phyloP scores from a whole-genome alignment of 352 stramenopile genomes.

The Phytophthora gonapodyides region DNA sequence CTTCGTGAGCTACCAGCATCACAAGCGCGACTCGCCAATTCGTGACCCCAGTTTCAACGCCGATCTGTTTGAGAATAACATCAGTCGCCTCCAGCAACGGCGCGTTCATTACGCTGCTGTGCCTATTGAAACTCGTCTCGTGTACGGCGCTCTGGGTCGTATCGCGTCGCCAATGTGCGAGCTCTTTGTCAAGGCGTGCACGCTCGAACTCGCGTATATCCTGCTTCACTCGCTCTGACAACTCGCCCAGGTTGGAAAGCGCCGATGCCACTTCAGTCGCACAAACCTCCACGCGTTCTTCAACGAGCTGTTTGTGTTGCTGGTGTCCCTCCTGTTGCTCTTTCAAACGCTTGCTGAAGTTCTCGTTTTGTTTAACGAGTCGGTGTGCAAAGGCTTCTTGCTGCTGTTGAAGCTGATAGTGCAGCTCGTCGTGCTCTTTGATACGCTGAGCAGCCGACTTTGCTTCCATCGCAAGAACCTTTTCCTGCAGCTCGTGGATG shows the following conservation, averaged over 20 bases:
- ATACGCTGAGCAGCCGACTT: slow-evolving; percentile 10
- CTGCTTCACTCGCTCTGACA: slow-evolving; percentile 23
- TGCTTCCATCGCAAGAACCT: slow-evolving; percentile 16
- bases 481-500: slow-evolving; percentile 23
- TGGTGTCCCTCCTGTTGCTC: slow-evolving; percentile 13
- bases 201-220: slow-evolving; percentile 22
- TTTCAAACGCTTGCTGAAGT: slow-evolving; percentile 13
- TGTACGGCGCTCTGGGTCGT: not conserved
- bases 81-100: slow-evolving; percentile 13
- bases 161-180: slow-evolving; percentile 11
- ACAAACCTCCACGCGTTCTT: slow-evolving; percentile 15
- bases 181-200: slow-evolving; percentile 22
- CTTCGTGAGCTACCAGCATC: slow-evolving; percentile 19
- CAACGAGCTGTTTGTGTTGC: slow-evolving; percentile 17
- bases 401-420: slow-evolving; percentile 20
- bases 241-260: slow-evolving; percentile 15
- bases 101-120: slow-evolving; percentile 3
- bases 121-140: not conserved
- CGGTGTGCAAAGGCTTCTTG: slow-evolving; percentile 18
- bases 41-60: slow-evolving; percentile 12
- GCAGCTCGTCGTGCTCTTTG: slow-evolving; percentile 16
- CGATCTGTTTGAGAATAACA: slow-evolving; percentile 21
- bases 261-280: slow-evolving; percentile 16
- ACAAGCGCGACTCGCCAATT: slow-evolving; percentile 21
- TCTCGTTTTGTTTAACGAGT: slow-evolving; percentile 18